Evolutionary conservation across 1,284 basidiomycete species (phyloP).

Genomic region (Irpex lacteus): DNA sequence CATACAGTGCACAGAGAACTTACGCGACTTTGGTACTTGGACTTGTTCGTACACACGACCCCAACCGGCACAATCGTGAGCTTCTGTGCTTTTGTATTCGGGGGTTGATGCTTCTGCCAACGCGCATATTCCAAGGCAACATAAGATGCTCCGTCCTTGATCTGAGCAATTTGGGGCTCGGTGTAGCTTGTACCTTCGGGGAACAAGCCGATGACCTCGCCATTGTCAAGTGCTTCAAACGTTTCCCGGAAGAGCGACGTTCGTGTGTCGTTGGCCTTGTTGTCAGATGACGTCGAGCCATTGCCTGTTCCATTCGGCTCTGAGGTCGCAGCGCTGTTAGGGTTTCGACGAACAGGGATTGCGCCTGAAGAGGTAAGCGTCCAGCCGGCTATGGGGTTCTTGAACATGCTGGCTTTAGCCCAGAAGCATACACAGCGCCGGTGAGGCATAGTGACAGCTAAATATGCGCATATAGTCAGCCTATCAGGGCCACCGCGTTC

Average conservation of each 20-base stretch:
- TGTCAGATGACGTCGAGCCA: conserved; percentile 11
- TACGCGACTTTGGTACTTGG: conserved; percentile 83
- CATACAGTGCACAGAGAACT: conserved; percentile 27
- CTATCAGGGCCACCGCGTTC: background rate
- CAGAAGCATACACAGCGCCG: conserved; percentile 86
- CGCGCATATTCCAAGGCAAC: conserved; percentile 88
- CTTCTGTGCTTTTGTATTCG: conserved; percentile 26
- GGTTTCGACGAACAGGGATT: conserved; percentile 90
- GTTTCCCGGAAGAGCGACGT: conserved; percentile 80
- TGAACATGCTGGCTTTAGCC: conserved; percentile 86
- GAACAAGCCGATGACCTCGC: conserved; percentile 88
- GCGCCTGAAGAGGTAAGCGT: conserved; percentile 87
- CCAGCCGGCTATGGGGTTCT: conserved; percentile 67
- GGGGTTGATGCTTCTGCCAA: conserved; percentile 58
- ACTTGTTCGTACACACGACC: conserved; percentile 92
- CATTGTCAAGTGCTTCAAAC: conserved; percentile 79
- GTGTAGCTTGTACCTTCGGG: conserved; percentile 92
- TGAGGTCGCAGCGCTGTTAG: conserved; percentile 43
- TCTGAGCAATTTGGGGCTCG: conserved; percentile 84
- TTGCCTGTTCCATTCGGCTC: conserved; percentile 10
- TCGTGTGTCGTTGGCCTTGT: conserved; percentile 3
- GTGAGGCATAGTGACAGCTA: conserved; percentile 77
- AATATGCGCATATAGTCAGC: conserved; percentile 13
- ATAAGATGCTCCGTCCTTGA: conserved; percentile 96
- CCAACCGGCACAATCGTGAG: conserved; percentile 76